Evolutionary conservation across 2,329 filamentous ascomycete genomes (phyloP).

Genomic region (Alternaria infectoria): DNA sequence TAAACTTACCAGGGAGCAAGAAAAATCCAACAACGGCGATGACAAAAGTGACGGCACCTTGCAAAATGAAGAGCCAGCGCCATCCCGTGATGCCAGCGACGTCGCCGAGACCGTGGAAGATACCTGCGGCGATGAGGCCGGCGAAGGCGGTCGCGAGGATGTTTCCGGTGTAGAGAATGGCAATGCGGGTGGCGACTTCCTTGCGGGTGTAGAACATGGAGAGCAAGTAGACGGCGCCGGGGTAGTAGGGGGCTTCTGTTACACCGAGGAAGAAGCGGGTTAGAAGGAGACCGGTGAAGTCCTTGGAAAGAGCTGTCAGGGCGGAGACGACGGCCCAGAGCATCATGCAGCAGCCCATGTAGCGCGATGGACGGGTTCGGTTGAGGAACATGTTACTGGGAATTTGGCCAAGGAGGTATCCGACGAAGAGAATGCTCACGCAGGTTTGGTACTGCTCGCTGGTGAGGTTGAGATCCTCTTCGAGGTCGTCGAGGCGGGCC

Average conservation of each 20-base stretch:
- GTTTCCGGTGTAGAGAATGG: constrained; percentile 49
- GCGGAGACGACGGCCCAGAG: constrained; percentile 53
- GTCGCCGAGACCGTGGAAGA: constrained; percentile 35
- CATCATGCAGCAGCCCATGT: constrained; percentile 44
- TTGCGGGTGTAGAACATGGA: constrained; percentile 48
- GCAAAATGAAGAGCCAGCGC: constrained; percentile 40
- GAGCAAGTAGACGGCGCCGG: constrained; percentile 47
- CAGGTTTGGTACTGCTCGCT: constrained; percentile 33
- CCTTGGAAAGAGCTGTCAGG: constrained; percentile 51
- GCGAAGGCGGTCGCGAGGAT: constrained; percentile 52
- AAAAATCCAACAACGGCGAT: constrained; percentile 48
- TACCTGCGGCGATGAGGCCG: constrained; percentile 51
- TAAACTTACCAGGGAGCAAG: constrained; percentile 43
- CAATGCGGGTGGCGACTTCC: constrained; percentile 60
- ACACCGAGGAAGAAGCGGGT: constrained; percentile 54
- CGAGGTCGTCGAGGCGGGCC: constrained; percentile 66
- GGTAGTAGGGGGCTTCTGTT: constrained; percentile 50
- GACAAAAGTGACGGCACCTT: constrained; percentile 39
- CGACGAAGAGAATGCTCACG: constrained; percentile 32
- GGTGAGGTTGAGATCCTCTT: constrained; percentile 58
- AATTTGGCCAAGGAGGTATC: constrained; percentile 47
- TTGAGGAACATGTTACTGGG: constrained; percentile 48
- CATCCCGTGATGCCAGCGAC: constrained; percentile 31
- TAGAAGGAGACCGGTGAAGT: constrained; percentile 53
- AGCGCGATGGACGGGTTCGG: constrained; percentile 34